Evolutionary conservation across 352 stramenopile genomes (phyloP).

Genomic region (Albugo laibachii): DNA sequence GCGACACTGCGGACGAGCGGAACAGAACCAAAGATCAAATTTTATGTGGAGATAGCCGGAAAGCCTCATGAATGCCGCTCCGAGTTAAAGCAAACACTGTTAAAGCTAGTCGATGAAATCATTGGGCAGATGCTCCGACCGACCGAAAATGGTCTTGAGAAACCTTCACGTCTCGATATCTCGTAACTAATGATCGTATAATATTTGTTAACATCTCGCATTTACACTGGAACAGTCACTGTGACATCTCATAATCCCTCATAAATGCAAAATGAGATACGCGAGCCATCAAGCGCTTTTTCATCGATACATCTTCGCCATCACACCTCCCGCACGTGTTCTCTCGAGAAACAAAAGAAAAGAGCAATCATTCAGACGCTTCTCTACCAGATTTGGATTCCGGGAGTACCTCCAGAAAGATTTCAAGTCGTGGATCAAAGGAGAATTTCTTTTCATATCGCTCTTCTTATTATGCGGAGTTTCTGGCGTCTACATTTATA

Average conservation of each 20-base stretch:
- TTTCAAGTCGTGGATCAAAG: constrained; percentile 35
- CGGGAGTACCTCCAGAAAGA: constrained; percentile 6
- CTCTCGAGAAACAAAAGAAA: no score
- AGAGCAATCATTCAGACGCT: no score
- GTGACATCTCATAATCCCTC: neutral
- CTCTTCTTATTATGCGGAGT: constrained; percentile 22
- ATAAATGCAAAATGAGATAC: no score
- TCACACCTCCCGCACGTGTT: no score
- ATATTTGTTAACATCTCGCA: neutral
- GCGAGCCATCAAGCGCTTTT: no score
- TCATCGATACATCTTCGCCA: no score
- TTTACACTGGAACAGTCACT: no score
- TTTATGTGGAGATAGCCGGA: constrained; percentile 90
- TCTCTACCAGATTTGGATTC: no score
- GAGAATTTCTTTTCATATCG: constrained; percentile 24
- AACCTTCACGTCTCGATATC: constrained; percentile 9
- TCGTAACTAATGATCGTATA: constrained; percentile 3
- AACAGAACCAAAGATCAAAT: constrained; percentile 99
- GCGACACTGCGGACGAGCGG: constrained; percentile 93
- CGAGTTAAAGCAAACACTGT: constrained; percentile 30
- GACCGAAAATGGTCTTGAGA: constrained; percentile 52
- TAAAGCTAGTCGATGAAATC: constrained; percentile 48
- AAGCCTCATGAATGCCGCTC: constrained; percentile 35
- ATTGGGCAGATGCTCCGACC: constrained; percentile 70
- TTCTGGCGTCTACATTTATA: constrained; percentile 41